Percentiles rank a stretch among this genome's conserved stretches.
These are phyloP conservation scores for Cytospora schulzeri DNA, from an alignment of 2,329 filamentous ascomycete species.

Conservation along the genomic window DNA sequence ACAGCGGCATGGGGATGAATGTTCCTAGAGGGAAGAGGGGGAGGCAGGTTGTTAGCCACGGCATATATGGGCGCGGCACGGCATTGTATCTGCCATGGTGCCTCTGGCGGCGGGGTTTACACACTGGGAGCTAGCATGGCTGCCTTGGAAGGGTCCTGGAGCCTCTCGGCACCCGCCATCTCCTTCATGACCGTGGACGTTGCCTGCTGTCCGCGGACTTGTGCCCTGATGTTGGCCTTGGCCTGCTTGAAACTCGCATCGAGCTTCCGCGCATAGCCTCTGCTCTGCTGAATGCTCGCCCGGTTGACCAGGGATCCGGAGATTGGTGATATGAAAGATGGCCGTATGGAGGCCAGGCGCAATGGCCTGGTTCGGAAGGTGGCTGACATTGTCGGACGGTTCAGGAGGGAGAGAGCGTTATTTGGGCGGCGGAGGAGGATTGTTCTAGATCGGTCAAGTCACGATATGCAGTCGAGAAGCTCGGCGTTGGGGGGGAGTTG, in stretches of 20 bases:
- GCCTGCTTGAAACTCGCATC: slow-evolving; percentile 14
- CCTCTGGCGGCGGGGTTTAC: not conserved
- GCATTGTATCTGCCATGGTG: not conserved
- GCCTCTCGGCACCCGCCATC: not conserved
- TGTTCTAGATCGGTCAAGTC: not conserved
- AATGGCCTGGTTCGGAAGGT: slow-evolving; percentile 28
- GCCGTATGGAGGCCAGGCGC: slow-evolving; percentile 5
- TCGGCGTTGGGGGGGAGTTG: not conserved
- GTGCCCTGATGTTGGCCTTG: not conserved
- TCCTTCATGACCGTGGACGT: slow-evolving; percentile 9
- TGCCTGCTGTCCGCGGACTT: slow-evolving; percentile 14
- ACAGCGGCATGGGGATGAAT: slow-evolving; percentile 48
- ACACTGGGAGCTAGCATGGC: slow-evolving; percentile 22
- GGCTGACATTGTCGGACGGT: slow-evolving; percentile 22
- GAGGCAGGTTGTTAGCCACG: not conserved
- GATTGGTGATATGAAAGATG: not conserved
- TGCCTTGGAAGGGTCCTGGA: not conserved
- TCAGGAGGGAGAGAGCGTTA: not conserved
- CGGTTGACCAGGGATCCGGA: slow-evolving; percentile 7
- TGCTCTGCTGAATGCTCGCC: slow-evolving; percentile 20
- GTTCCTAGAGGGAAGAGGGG: slow-evolving; percentile 42
- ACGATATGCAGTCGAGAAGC: not conserved
- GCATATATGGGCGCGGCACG: not conserved
- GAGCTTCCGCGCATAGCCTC: slow-evolving; percentile 1
- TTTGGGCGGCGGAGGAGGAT: not conserved